Evolutionary conservation across 495 filamentous ascomycete genomes (phyloP), one percentile per base, ranked within the genome.

Genomic region (Xylaria bambusicola): DNA sequence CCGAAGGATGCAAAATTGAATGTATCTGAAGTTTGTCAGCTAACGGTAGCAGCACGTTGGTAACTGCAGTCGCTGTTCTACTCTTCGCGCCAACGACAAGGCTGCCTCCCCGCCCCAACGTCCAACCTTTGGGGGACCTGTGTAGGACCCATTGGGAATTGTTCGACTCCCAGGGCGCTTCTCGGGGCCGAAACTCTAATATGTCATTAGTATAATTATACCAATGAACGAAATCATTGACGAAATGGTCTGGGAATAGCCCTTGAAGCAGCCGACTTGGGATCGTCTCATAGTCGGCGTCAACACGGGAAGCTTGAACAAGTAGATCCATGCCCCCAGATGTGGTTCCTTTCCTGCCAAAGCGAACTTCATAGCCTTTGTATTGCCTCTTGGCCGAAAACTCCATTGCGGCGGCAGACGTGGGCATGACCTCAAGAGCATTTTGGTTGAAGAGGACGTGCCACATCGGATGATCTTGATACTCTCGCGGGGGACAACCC

Each of bases 191-290:
- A 42, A 86, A 84, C 54, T 88, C 81, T 3, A 88, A 51, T 1
- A 52, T 54, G 0, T 60, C 57, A 0, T 61, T 66, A 4, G 41
- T 40, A 7, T 77, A 15, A 42, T 82, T 64, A 17, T 83, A 67
- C 86, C 86, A 89, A 58, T 89, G 86, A 0, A 80, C 64, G 57
- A 73, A 83, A 21, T 80, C 62, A 5, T 75, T 46, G 4, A 81
- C 54, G 20, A 88, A 78, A 0, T 67, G 56, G 0, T 20, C 44
- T 8, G 86, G 83, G 15, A 88, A 69, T 45, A 77, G 77, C 0
- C 58, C 65, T 0, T 17, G 13, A 7, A 88, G 24, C n/a, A 49
- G 15, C 0, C 33, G 33, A 23, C 27, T 18, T 15, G 55, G 55
- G 5, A 58, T 58, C 5, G 29, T 36, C 27, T 58, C 45, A 27